A percentile compares a stretch with the other conserved stretches of the same genome.
Conservation (phyloP, 2,329 filamentous ascomycete genomes). For the Epichloe uncinata region DNA sequence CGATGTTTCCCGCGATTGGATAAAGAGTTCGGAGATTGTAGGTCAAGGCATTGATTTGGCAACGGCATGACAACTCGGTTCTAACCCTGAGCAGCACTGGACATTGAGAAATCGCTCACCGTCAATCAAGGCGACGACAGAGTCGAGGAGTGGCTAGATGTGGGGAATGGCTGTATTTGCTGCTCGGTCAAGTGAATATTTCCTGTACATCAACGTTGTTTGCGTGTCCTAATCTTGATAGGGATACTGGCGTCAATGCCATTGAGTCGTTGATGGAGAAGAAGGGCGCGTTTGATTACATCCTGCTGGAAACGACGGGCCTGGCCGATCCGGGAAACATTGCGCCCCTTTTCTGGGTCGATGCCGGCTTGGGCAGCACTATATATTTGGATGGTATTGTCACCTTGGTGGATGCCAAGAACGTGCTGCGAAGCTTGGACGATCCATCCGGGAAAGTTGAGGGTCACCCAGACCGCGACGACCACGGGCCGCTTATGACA, state of each 20-base stretch:
- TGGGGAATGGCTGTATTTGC: conserved; percentile 94
- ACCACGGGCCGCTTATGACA: conserved; percentile 59
- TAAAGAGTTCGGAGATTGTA: conserved; percentile 69
- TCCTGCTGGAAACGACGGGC: conserved; percentile 89
- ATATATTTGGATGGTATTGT: conserved; percentile 97
- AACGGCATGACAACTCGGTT: conserved; percentile 9
- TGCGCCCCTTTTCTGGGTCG: conserved; percentile 93
- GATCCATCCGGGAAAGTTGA: conserved; percentile 47
- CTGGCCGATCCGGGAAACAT: conserved; percentile 92
- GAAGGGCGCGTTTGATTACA: conserved; percentile 91
- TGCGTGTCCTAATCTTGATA: conserved; percentile 18
- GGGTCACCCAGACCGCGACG: conserved; percentile 36
- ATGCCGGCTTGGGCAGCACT: conserved; percentile 85
- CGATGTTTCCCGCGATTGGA: background rate
- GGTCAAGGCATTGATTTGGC: conserved; percentile 15
- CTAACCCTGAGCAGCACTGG: conserved; percentile 47
- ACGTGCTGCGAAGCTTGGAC: conserved; percentile 71
- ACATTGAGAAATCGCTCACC: conserved; percentile 92
- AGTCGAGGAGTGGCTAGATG: conserved; percentile 87
- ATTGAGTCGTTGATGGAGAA: conserved; percentile 95
- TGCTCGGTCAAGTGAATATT: conserved; percentile 75
- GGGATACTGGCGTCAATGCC: conserved; percentile 83
- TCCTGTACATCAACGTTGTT: background rate
- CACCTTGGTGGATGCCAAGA: conserved; percentile 89
- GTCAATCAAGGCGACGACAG: conserved; percentile 73